Evolutionary conservation across 2,329 filamentous ascomycete species (phyloP), one percentile per base, ranked within the genome.

Genomic region (Fusarium guadeloupense): DNA sequence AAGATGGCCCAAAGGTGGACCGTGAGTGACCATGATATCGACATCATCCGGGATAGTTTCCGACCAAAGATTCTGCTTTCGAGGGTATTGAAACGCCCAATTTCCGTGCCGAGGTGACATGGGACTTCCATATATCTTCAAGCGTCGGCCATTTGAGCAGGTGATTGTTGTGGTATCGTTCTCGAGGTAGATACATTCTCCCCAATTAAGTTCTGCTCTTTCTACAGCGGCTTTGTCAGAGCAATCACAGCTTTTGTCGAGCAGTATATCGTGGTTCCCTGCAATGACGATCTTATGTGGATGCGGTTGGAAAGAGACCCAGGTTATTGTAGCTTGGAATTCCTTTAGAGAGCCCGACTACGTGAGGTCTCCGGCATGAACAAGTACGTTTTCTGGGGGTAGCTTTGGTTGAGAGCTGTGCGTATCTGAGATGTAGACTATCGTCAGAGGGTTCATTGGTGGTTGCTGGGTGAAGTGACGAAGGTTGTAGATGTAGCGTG

Each of bases 321-420:
- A 84, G n/a, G 64, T 48, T 9, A 82, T 56, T 10, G 74, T 62
- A 3, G 71, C 70, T 40, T 77, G 67, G 1, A 82, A 60, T 56
- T 81, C 79, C 5, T 69, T 62, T 17, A 75, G 70, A 1, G 77
- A 75, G n/a, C 78, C 80, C n/a, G 72, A 71, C 44, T 78, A 69
- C 1, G 78, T 80, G n/a, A 83, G 71, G 55, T 83, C 80, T 17
- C 81, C 80, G 1, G 80, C 78, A 54, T 83, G 79, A 43, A 83
- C 72, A 13, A 83, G 73, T 3, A 82, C 66, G 57, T 83, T 79
- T 2, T 77, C 80, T 4, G 59, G 31, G 1, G 78, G 78, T 9
- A 82, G 55, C 2, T 50, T 44, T 5, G 74, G 75, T 9, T 72
- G 70, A 14, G 58, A 70, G 56, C 76, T 77, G 67, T 81, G 78